Conservation (phyloP, 495 filamentous ascomycete genomes). For the Aspergillus wentii region DNA sequence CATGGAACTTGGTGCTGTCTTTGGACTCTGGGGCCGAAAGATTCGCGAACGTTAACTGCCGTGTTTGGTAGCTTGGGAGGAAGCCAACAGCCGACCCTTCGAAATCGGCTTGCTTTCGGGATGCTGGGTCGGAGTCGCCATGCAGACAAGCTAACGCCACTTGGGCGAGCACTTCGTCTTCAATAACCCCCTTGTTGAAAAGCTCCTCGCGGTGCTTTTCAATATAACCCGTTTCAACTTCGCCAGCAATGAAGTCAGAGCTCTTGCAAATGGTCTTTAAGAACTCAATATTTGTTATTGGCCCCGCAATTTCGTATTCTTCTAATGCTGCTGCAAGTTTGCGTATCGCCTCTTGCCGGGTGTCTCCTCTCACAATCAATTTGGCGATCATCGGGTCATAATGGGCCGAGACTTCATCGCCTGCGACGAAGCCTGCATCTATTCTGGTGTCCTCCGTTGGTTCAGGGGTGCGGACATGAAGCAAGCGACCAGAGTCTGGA, state of each 20-base stretch:
- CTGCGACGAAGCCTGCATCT: slow-evolving; percentile 86
- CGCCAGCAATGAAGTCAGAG: slow-evolving; percentile 75
- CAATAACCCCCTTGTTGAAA: slow-evolving; percentile 49
- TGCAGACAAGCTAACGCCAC: slow-evolving; percentile 70
- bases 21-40: slow-evolving; percentile 15
- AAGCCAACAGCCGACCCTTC: slow-evolving; percentile 46
- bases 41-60: slow-evolving; percentile 50
- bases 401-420: slow-evolving; percentile 88
- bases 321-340: slow-evolving; percentile 78
- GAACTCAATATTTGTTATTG: slow-evolving; percentile 95
- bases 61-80: slow-evolving; percentile 45
- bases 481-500: slow-evolving; percentile 84
- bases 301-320: slow-evolving; percentile 87
- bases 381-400: slow-evolving; percentile 99
- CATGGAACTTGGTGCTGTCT: slow-evolving; percentile 46
- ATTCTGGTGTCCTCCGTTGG: slow-evolving; percentile 70
- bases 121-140: slow-evolving; percentile 21
- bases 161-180: slow-evolving; percentile 71
- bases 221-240: slow-evolving; percentile 96
- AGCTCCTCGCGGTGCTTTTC: slow-evolving; percentile 76
- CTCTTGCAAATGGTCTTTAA: slow-evolving; percentile 79
- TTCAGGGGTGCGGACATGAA: slow-evolving; percentile 75
- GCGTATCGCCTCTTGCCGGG: slow-evolving; percentile 74
- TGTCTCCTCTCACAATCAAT: slow-evolving; percentile 81
- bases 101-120: slow-evolving; percentile 15